Conservation (phyloP, 805 yeast species). For the Saccharomycopsis sp. region DNA sequence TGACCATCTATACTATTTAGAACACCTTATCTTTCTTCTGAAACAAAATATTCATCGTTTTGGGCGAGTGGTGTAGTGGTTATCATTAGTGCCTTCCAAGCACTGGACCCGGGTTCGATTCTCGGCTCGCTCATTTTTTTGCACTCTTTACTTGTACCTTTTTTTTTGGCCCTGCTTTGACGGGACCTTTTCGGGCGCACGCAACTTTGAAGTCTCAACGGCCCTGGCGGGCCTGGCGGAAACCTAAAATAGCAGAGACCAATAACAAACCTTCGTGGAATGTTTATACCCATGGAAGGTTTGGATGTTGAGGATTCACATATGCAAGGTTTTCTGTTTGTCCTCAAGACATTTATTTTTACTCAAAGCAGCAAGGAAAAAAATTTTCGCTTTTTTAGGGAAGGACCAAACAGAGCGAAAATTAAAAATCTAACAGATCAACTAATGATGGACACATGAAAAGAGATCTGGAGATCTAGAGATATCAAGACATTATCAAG, state of each 20-base stretch:
- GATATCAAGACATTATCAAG: too few relatives aligned
- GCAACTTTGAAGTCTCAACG: too few relatives aligned
- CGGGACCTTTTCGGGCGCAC: too few relatives aligned
- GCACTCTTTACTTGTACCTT: not conserved
- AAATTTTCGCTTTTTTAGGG: not conserved
- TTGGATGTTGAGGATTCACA: too few relatives aligned
- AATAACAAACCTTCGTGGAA: too few relatives aligned
- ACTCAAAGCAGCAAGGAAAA: not conserved
- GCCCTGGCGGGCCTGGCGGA: too few relatives aligned
- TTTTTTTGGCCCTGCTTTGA: not conserved
- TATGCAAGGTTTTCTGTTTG: not conserved
- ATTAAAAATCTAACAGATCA: not conserved
- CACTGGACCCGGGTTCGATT: slow-evolving; percentile 22
- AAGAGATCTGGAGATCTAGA: too few relatives aligned
- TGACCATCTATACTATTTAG: too few relatives aligned
- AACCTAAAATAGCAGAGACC: too few relatives aligned
- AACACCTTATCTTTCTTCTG: too few relatives aligned
- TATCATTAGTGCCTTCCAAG: slow-evolving; percentile 23
- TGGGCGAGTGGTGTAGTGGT: slow-evolving; percentile 22
- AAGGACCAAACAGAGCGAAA: not conserved
- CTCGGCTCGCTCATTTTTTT: slow-evolving; percentile 21
- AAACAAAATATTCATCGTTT: too few relatives aligned
- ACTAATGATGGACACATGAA: not conserved
- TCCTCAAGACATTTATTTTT: not conserved
- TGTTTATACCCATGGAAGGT: too few relatives aligned